Base-by-base conservation (phyloP, 2,329 filamentous ascomycete species). In the Botrytis medusae region DNA sequence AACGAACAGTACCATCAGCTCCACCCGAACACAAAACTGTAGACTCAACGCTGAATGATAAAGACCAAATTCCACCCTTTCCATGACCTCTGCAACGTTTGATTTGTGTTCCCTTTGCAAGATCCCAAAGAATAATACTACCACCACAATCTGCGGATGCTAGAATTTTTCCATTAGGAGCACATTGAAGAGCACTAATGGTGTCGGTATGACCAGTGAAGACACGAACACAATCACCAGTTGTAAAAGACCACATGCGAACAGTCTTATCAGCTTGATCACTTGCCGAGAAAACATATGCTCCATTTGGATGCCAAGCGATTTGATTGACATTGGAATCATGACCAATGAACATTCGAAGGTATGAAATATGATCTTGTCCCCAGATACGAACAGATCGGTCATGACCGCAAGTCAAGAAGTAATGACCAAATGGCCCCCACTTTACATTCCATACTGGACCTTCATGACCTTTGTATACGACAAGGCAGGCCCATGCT, bases 341-440 rank as follows among this genome's bases (percentile, higher is more conserved):
- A 80, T 99, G 96, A 1, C 96, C 96, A 4, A 95, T 93, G 75
- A 98, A 91, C 67, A 98, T 88, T 61, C 96, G 91, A 75, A 96
- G 89, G 18, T 94, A 93, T 37, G 94, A 94, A 61, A 97, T 95
- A 77, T 97, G 93, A 80, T 98, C 95, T 75, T 97, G 97, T 75
- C 92, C 92, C 93, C 95, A 99, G 20, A 98, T 86, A 25, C 96
- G 91, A 14, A 94, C 93, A 1, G 93, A 97, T 82, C 94, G 94
- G 82, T 99, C 96, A 82, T 94, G 93, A 14, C 93, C 94, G 51
- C 90, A 92, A 10, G 92, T 95, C 54, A 93, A 87, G 80, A 99
- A 99, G 84, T 99, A 99, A 83, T 98, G 95, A 0, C 96, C 96
- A 73, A 94, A 95, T 0, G 96, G 96, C 6, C 94, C 92, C 93